These are phyloP conservation scores for Ulota crispa DNA, from an alignment of 225 moss, liverwort and hornwort species.

Conservation along the genomic window DNA sequence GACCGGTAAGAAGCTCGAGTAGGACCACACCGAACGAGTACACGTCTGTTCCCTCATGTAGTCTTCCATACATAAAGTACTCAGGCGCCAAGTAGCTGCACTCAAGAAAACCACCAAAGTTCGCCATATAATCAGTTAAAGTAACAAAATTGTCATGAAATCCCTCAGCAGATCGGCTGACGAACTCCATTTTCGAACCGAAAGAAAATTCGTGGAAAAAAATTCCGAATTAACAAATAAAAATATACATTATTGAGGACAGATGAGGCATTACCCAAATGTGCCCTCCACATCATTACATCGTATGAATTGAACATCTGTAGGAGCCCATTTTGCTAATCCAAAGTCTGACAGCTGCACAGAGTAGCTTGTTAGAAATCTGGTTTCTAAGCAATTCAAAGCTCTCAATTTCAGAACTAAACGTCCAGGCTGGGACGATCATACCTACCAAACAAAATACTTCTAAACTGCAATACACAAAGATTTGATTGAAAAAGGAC, in stretches of 20 bases:
- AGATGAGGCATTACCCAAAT: conserved; percentile 44
- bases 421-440: background rate
- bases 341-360: conserved; percentile 67
- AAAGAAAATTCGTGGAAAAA: background rate
- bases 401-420: background rate
- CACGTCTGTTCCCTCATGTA: conserved; percentile 58
- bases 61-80: conserved; percentile 67
- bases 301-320: conserved; percentile 45
- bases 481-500: conserved; percentile 7
- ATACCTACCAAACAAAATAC: background rate
- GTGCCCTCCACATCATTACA: conserved; percentile 70
- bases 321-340: conserved; percentile 65
- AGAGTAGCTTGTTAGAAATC: conserved; percentile 17
- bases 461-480: conserved; percentile 19
- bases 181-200: background rate
- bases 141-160: background rate
- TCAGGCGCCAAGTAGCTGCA: conserved; percentile 72
- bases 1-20: conserved; percentile 67
- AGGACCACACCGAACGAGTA: conserved; percentile 68
- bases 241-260: background rate
- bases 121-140: background rate
- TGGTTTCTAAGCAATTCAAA: conserved; percentile 14
- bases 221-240: background rate
- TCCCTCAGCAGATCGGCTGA: background rate
- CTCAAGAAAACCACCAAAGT: conserved; percentile 20